Percentiles rank a stretch among this genome's conserved stretches.
Evolutionary conservation across 2,329 filamentous ascomycete species (phyloP).

Genomic region (Arachnomyces sp.): DNA sequence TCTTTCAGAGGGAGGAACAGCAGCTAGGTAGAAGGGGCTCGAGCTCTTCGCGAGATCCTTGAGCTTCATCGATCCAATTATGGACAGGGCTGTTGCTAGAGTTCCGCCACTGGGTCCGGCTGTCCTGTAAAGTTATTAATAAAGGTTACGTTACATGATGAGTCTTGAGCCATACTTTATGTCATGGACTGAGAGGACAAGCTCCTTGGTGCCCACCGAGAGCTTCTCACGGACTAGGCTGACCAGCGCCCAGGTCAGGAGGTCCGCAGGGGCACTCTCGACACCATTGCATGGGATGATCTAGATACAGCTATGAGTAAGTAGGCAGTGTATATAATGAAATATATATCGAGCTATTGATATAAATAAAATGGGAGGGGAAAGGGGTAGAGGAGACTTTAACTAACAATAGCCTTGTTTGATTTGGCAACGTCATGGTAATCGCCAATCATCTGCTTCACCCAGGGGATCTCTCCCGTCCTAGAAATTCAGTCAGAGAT

Average conservation of each 20-base stretch:
- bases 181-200: slow-evolving; percentile 48
- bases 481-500: slow-evolving; percentile 18
- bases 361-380: slow-evolving; percentile 8
- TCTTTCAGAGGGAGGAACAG: slow-evolving; percentile 25
- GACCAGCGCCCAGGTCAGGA: slow-evolving; percentile 46
- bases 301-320: slow-evolving; percentile 20
- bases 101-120: slow-evolving; percentile 52
- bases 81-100: slow-evolving; percentile 57
- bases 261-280: slow-evolving; percentile 55
- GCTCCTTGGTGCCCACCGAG: slow-evolving; percentile 42
- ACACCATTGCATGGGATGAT: slow-evolving; percentile 55
- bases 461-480: slow-evolving; percentile 59
- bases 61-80: slow-evolving; percentile 41
- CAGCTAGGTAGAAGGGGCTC: slow-evolving; percentile 41
- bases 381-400: background rate
- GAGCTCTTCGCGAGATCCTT: slow-evolving; percentile 30
- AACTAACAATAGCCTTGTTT: slow-evolving; percentile 52
- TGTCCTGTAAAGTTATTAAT: slow-evolving; percentile 3
- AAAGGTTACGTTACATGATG: slow-evolving; percentile 20
- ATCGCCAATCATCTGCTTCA: slow-evolving; percentile 54
- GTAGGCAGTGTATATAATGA: too few relatives aligned
- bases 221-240: slow-evolving; percentile 47
- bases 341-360: too few relatives aligned
- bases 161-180: slow-evolving; percentile 37
- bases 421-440: slow-evolving; percentile 53